A percentile compares a stretch with the other conserved stretches of the same genome.
phyloP scores from a whole-genome alignment of 352 stramenopile genomes.

The Synura sp. region DNA sequence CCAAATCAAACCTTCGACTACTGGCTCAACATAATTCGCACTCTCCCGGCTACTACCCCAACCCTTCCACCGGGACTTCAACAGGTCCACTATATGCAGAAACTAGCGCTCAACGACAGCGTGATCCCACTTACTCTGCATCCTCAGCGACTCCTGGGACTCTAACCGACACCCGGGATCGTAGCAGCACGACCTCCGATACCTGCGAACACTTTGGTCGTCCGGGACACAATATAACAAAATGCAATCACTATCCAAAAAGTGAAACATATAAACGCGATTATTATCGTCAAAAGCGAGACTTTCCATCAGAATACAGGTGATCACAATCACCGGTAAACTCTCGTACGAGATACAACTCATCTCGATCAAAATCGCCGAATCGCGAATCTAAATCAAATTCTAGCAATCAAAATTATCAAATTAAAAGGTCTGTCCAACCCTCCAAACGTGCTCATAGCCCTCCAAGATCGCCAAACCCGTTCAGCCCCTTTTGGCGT shows the following conservation, averaged over 20 bases:
- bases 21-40: conserved; percentile 29
- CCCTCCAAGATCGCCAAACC: conserved; percentile 25
- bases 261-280: conserved; percentile 29
- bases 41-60: conserved; percentile 21
- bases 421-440: not conserved
- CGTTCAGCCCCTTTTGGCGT: conserved; percentile 18
- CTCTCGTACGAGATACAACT: not conserved
- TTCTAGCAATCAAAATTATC: conserved; percentile 12
- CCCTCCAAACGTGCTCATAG: not conserved
- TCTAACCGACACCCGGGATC: conserved; percentile 17
- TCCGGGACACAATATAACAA: conserved; percentile 18
- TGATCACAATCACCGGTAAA: conserved; percentile 5
- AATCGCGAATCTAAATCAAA: not conserved
- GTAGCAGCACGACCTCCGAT: conserved; percentile 7
- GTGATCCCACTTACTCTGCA: not conserved
- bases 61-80: conserved; percentile 21
- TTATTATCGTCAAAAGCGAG: conserved; percentile 26
- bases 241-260: conserved; percentile 24
- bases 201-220: conserved; percentile 17
- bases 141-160: conserved; percentile 1
- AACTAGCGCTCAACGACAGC: conserved; percentile 6
- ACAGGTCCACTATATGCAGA: conserved; percentile 16
- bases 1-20: conserved; percentile 29
- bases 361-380: not conserved
- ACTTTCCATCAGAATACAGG: conserved; percentile 26